A percentile compares a stretch with the other conserved stretches of the same genome.
Conservation (phyloP, 768 basidiomycete genomes). For the Dictyophora rubrovolvata region DNA sequence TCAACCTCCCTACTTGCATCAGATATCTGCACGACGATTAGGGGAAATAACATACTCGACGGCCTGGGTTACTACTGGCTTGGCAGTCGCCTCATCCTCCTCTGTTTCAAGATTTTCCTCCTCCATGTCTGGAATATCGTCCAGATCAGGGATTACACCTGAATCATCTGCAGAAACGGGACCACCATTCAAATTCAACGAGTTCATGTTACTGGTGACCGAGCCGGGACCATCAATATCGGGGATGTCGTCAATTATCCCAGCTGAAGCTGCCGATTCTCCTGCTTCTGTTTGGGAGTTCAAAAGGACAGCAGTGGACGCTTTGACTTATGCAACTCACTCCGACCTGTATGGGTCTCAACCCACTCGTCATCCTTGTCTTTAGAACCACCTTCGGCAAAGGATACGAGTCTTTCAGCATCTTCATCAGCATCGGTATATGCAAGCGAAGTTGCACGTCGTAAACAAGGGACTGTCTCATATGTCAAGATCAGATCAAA, state of each 20-base stretch:
- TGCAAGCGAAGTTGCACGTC: conserved; percentile 83
- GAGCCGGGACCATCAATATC: conserved; percentile 52
- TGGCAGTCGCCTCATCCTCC: conserved; percentile 77
- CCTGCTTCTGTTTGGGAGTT: conserved; percentile 27
- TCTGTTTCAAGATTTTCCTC: conserved; percentile 85
- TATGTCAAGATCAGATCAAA: neutral
- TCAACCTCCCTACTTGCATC: conserved; percentile 41
- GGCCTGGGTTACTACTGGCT: conserved; percentile 39
- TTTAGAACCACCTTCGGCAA: conserved; percentile 46
- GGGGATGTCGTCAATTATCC: conserved; percentile 76
- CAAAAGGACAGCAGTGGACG: neutral
- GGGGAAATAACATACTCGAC: conserved; percentile 28
- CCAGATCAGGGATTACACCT: conserved; percentile 70
- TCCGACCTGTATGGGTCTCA: conserved; percentile 85
- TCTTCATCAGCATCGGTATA: conserved; percentile 97
- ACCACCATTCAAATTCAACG: conserved; percentile 6
- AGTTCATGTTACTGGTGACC: neutral
- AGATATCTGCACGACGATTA: conserved; percentile 4
- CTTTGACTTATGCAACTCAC: conserved; percentile 14
- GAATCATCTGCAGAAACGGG: conserved; percentile 5
- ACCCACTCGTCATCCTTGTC: conserved; percentile 87
- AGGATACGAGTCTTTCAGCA: conserved; percentile 81
- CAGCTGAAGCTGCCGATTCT: conserved; percentile 48
- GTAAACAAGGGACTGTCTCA: conserved; percentile 75
- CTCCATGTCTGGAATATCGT: conserved; percentile 99